Percentiles rank a stretch among this genome's conserved stretches.
phyloP scores from a whole-genome alignment of 129 eudicot genomes.

The Centrapalus pauciflorus region DNA sequence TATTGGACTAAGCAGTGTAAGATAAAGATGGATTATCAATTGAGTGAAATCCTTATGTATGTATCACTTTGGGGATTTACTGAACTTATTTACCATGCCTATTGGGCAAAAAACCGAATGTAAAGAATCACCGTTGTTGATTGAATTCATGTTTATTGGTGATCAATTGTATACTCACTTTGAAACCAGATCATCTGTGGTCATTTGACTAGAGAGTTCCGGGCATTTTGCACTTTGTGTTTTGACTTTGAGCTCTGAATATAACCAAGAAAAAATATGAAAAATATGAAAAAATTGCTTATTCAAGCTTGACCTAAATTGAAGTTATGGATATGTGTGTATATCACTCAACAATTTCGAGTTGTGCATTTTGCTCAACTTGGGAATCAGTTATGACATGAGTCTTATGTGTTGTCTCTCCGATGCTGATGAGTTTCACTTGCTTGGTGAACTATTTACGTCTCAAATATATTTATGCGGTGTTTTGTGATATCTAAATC shows the following conservation, averaged over 20 bases:
- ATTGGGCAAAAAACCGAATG: neutral
- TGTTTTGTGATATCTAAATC: slow-evolving; percentile 11
- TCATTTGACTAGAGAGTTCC: neutral
- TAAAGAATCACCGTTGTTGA: slow-evolving; percentile 9
- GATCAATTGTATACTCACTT: neutral
- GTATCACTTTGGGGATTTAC: neutral
- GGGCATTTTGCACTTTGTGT: neutral
- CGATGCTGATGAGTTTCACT: neutral
- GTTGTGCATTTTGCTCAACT: neutral
- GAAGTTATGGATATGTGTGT: slow-evolving; percentile 1
- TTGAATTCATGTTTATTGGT: slow-evolving; percentile 1
- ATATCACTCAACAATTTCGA: neutral
- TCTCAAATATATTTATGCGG: neutral
- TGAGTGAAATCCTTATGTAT: neutral
- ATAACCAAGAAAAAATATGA: slow-evolving; percentile 2
- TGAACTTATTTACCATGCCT: neutral
- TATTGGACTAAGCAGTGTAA: neutral
- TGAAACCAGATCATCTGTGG: neutral
- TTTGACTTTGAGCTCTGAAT: neutral
- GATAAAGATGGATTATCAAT: slow-evolving; percentile 9
- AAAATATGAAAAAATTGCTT: neutral
- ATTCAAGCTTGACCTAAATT: neutral
- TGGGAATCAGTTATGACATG: neutral
- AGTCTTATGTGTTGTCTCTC: neutral
- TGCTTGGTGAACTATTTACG: neutral